Evolutionary conservation across 176 grass and related monocot genomes (phyloP).

Genomic region (Saccharum officinarum): DNA sequence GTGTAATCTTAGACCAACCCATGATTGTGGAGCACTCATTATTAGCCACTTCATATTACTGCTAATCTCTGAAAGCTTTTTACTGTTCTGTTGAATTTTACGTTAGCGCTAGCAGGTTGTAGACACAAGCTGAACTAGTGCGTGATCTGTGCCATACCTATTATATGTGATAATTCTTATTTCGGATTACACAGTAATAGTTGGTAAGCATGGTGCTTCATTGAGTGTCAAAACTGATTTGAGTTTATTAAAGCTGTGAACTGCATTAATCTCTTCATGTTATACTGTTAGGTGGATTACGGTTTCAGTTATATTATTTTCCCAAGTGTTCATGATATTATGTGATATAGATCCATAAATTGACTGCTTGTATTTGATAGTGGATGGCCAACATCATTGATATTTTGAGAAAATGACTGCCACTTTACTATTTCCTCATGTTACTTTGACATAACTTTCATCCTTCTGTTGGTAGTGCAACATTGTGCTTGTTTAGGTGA

Average conservation of each 20-base stretch:
- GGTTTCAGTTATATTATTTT: neutral
- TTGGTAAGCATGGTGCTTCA: neutral
- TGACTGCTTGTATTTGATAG: neutral
- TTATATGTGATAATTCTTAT: neutral
- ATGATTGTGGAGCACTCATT: neutral
- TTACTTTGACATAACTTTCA: neutral
- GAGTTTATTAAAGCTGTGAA: neutral
- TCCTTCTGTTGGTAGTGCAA: neutral
- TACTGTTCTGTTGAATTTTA: neutral
- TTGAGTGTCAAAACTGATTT: neutral
- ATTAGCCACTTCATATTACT: neutral
- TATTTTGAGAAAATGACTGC: neutral
- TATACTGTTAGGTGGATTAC: neutral
- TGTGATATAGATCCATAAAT: neutral
- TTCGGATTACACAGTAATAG: neutral
- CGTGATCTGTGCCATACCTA: neutral
- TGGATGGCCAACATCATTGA: neutral
- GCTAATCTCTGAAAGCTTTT: neutral
- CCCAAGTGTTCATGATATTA: neutral
- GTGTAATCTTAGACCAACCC: neutral
- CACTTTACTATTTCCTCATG: neutral
- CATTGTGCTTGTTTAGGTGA: neutral
- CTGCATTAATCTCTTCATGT: neutral
- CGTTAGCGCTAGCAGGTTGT: neutral
- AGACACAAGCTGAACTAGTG: neutral